A percentile compares a stretch with the other conserved stretches of the same genome.
Evolutionary conservation across 2,329 filamentous ascomycete genomes (phyloP).

Genomic region (Aspergillus sp.): DNA sequence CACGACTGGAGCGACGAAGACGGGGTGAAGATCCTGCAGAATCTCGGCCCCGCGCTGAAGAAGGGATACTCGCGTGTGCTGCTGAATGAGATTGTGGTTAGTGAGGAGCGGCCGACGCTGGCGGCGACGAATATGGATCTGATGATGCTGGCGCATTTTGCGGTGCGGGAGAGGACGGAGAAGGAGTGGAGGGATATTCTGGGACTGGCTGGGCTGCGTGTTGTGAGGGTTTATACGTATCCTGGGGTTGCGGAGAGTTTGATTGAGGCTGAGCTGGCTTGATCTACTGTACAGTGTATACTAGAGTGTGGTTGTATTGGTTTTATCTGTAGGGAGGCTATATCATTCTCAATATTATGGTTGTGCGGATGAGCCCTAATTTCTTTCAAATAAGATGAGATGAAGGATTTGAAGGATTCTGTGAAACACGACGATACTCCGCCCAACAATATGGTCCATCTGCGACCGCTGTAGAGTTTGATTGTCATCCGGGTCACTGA

Average conservation of each 20-base stretch:
- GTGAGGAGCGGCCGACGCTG: constrained; percentile 16
- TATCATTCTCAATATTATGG: too few relatives aligned
- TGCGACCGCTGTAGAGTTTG: too few relatives aligned
- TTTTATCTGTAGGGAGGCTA: too few relatives aligned
- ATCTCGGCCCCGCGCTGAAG: constrained; percentile 21
- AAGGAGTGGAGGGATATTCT: constrained; percentile 18
- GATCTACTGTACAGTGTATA: background rate
- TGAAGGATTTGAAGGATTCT: too few relatives aligned
- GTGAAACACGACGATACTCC: too few relatives aligned
- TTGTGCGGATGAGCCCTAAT: too few relatives aligned
- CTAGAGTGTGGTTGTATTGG: too few relatives aligned
- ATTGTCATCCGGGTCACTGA: too few relatives aligned
- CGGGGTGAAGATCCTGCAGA: constrained; percentile 28
- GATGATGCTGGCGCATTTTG: constrained; percentile 26
- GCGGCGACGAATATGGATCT: constrained; percentile 25
- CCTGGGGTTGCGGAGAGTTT: constrained; percentile 21
- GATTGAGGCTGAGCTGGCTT: constrained; percentile 22
- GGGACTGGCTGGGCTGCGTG: constrained; percentile 14
- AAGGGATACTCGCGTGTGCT: constrained; percentile 21
- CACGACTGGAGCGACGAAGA: constrained; percentile 35
- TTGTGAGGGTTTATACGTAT: constrained; percentile 18
- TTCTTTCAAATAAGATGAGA: too few relatives aligned
- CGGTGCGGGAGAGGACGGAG: constrained; percentile 19
- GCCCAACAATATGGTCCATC: too few relatives aligned
- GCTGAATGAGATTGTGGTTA: constrained; percentile 24